Conservation (phyloP, 164 flowering plant species). For the Saururus chinensis region DNA sequence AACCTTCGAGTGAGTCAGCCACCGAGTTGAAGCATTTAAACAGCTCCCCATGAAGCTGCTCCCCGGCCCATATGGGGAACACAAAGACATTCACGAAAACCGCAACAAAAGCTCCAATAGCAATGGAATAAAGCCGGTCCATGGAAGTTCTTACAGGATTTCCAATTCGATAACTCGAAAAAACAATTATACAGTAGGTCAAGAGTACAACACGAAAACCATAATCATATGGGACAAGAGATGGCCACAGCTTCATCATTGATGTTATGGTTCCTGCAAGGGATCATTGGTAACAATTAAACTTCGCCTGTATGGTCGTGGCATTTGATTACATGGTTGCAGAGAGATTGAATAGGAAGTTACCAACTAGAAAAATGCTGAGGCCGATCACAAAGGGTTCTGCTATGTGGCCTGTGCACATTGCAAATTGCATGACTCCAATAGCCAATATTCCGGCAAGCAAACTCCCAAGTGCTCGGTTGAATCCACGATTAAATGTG, state of each 20-base stretch:
- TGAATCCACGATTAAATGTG: conserved; percentile 74
- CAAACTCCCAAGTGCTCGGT: conserved; percentile 78
- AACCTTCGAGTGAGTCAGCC: conserved; percentile 81
- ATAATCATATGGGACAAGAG: conserved; percentile 61
- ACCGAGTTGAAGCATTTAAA: conserved; percentile 46
- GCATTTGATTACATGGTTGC: background rate
- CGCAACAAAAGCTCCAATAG: conserved; percentile 72
- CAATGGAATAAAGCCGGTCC: conserved; percentile 65
- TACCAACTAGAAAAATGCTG: conserved; percentile 66
- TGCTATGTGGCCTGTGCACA: conserved; percentile 30
- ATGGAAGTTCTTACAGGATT: conserved; percentile 50
- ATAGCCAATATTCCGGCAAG: conserved; percentile 71
- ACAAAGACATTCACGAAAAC: conserved; percentile 61
- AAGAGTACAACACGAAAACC: conserved; percentile 71
- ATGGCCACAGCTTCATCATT: conserved; percentile 78
- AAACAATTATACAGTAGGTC: conserved; percentile 67
- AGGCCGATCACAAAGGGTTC: conserved; percentile 61
- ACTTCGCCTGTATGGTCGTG: too few relatives aligned
- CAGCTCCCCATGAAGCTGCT: conserved; percentile 59
- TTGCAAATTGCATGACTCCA: conserved; percentile 41
- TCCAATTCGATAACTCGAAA: conserved; percentile 77
- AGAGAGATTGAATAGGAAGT: conserved; percentile 1
- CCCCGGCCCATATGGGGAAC: conserved; percentile 83
- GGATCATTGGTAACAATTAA: background rate
- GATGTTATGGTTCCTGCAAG: conserved; percentile 60